Conservation (phyloP, 805 yeast species). For the Helenozyma rhizophorensis region DNA sequence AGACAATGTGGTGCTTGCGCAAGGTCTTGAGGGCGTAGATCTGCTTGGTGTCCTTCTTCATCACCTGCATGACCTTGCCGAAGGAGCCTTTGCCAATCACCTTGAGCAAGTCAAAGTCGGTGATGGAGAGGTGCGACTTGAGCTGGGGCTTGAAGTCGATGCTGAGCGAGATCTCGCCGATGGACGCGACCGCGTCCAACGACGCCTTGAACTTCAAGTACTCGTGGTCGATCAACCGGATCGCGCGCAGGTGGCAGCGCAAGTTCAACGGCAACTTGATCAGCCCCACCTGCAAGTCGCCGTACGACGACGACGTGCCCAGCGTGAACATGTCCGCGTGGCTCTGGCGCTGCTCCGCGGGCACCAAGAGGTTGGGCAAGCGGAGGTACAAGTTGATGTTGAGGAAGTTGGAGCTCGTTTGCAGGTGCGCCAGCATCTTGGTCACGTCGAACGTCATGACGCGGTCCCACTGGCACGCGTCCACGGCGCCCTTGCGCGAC, state of each 20-base stretch:
- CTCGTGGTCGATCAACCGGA: slow-evolving; percentile 64
- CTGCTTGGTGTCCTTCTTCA: slow-evolving; percentile 91
- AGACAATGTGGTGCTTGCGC: slow-evolving; percentile 90
- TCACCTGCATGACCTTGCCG: slow-evolving; percentile 98
- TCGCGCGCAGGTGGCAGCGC: slow-evolving; percentile 43
- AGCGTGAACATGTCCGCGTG: slow-evolving; percentile 30
- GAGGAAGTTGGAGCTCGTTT: slow-evolving; percentile 47
- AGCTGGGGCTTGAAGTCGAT: slow-evolving; percentile 65
- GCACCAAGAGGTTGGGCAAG: slow-evolving; percentile 61
- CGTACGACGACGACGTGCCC: slow-evolving; percentile 34
- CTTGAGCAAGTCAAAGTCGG: slow-evolving; percentile 87
- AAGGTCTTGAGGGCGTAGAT: slow-evolving; percentile 92
- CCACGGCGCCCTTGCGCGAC: slow-evolving; percentile 78
- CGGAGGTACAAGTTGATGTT: slow-evolving; percentile 76
- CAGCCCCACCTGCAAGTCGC: slow-evolving; percentile 77
- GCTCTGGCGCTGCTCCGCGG: slow-evolving; percentile 30
- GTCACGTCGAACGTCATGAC: slow-evolving; percentile 87
- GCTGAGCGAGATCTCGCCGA: slow-evolving; percentile 55
- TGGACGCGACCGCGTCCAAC: slow-evolving; percentile 35
- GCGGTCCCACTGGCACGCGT: slow-evolving; percentile 78
- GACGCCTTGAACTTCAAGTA: slow-evolving; percentile 36
- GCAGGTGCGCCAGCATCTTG: slow-evolving; percentile 30
- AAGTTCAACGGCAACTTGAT: slow-evolving; percentile 58
- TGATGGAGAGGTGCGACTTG: slow-evolving; percentile 69
- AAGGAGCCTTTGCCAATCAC: slow-evolving; percentile 98